Base-by-base conservation (phyloP, 208 protist species). In the Leishmania tropica region DNA sequence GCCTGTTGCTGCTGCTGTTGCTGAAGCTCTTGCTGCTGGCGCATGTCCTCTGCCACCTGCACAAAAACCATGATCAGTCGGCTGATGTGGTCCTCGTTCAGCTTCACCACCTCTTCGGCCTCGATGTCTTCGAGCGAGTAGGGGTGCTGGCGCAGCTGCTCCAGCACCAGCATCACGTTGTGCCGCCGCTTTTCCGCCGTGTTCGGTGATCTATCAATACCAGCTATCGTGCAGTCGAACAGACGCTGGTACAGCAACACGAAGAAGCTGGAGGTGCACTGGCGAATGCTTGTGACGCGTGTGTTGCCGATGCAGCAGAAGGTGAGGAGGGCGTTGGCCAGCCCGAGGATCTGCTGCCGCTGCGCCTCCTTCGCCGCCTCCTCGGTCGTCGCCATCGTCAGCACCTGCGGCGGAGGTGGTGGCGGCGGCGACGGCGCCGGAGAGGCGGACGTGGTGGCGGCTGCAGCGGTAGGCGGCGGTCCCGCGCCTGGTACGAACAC, bases 211-310 rank as follows among this genome's bases (percentile, higher is more conserved):
- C 83, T 83, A 45, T 95, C 93, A 77, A 97, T 95, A 11, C 85
- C 91, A 0, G 79, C 76, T 48, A 97, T 95, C 17, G 79, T 89
- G 74, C 88, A 91, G 83, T 91, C 88, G 70, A 95, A 97, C 31
- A 97, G 79, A 2, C 94, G 93, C 79, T 97, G 90, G 73, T 94
- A 97, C 13, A 97, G 87, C 35, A 97, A 54, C 35, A 97, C 94
- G 76, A 97, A 97, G 56, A 97, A 90, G 76, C 92, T 96, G 31
- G 93, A 96, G 37, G 94, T 94, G 84, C 94, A 97, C 78, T 97
- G 92, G 45, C 91, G 89, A 40, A 97, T 87, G 54, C 87, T 92
- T 0, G 86, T 94, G 42, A 97, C 90, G 11, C 60, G 58, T 19
- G 37, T 70, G 75, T 90, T 93, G 40, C 85, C 62, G 78, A 94